Evolutionary conservation across 192 early-diverging fungal genomes (phyloP), one percentile per base, ranked within the genome.

Genomic region (Gigaspora rosea): DNA sequence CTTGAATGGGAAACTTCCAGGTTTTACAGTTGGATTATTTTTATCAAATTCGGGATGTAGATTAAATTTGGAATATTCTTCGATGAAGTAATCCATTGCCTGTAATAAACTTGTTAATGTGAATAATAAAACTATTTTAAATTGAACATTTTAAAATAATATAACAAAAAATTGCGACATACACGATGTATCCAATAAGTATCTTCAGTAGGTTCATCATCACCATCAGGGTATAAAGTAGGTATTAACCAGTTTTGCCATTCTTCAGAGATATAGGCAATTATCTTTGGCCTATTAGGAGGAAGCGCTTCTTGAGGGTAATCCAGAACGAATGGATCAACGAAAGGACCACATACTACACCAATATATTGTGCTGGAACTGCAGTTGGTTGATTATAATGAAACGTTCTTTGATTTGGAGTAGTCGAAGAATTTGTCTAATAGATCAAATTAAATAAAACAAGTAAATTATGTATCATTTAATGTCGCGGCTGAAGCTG

Each of bases 271-370:
- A 69, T 15, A 32, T 49, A 69, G 49, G 41, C 67, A 4, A 27
- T 50, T 27, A 69, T 69, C 9, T 27, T 20, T 33, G 67, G 67
- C 11, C 67, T 48, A 69, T 69, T 27, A 20, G 33, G 47, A 2
- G 48, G 67, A 41, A 47, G 48, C 12, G 8, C 41, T 11, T 56
- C 75, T 41, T 67, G 27, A 47, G 49, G 35, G 66, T 76, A 76
- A 10, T 35, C 7, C 11, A 76, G 56, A 11, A 41, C 33, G 15
- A 20, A 49, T 6, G 20, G 46, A 22, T 48, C 20, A 47, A 20
- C n/a, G 69, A 93, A 89, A 16, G 91, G 91, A 0, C 93, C 94
- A 6, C 87, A 83, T 2, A 88, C 92, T 80, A 95, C 93, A 8
- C 89, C 90, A 58, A 95, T 88, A 46, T 86, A 86, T 13, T 91